A percentile compares a stretch with the other conserved stretches of the same genome.
Evolutionary conservation across 768 basidiomycete genomes (phyloP).

Genomic region (Calvatia gigantea): DNA sequence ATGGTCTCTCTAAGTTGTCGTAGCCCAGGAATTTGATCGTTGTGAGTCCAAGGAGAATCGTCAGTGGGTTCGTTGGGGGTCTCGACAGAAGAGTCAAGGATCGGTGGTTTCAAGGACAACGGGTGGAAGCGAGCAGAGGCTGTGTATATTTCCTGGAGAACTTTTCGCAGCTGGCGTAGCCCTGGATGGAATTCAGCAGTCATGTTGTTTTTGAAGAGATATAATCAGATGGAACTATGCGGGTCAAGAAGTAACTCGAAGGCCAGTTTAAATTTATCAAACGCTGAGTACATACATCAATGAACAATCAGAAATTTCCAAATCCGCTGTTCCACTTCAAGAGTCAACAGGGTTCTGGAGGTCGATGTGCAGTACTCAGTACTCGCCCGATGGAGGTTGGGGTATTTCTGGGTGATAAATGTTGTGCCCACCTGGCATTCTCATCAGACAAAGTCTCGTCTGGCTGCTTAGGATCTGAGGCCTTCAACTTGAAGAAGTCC

Average conservation of each 20-base stretch:
- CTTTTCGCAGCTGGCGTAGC: slow-evolving; percentile 25
- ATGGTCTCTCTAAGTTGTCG: slow-evolving; percentile 44
- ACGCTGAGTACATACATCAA: too few relatives aligned
- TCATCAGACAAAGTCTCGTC: too few relatives aligned
- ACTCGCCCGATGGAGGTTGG: too few relatives aligned
- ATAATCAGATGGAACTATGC: neutral
- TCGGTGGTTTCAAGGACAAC: slow-evolving; percentile 33
- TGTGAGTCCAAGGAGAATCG: slow-evolving; percentile 39
- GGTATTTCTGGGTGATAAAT: too few relatives aligned
- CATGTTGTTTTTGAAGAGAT: neutral
- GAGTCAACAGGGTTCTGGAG: too few relatives aligned
- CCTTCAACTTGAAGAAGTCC: neutral
- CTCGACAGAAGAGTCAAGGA: slow-evolving; percentile 43
- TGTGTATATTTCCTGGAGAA: slow-evolving; percentile 31
- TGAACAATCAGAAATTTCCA: too few relatives aligned
- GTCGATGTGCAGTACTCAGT: too few relatives aligned
- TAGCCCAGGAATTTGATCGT: slow-evolving; percentile 40
- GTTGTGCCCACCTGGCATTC: too few relatives aligned
- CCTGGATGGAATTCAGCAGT: slow-evolving; percentile 24
- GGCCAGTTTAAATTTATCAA: too few relatives aligned
- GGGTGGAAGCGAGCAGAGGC: slow-evolving; percentile 37
- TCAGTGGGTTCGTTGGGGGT: slow-evolving; percentile 27
- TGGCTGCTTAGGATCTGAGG: too few relatives aligned
- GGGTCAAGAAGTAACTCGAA: neutral
- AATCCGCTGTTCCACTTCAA: too few relatives aligned